Evolutionary conservation across 106 monocot genomes (phyloP), one percentile per base, ranked within the genome.

Genomic region (Narthecium ossifragum): DNA sequence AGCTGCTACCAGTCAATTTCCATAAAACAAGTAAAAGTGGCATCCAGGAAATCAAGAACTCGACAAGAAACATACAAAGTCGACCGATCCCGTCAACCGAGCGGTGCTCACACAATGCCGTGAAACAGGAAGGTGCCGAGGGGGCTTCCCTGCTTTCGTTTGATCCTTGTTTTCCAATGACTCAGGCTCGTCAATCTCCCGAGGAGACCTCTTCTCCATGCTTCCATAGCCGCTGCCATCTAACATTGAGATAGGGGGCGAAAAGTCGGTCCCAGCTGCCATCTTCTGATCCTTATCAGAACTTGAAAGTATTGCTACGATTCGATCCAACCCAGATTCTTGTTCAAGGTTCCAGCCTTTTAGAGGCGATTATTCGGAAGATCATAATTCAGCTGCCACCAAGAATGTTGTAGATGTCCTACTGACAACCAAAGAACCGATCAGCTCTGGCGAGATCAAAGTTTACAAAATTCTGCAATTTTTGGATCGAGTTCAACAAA

Each of bases 101-200:
- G 80, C 73, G 23, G 54, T 77, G 73, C 77, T 74, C 34, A 48
- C 38, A 33, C 67, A 74, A 65, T 86, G 81, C 34, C 74, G 77
- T 31, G 81, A 60, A 15, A 55, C 48, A 8, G 71, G 66, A 39
- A 83, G 56, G 34, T 74, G 67, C 1, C 78, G 53, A 1, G 81
- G 81, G 0, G 81, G 81, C 32, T 67, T 81, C 38, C 81, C 67
- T 6, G 36, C 36, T 2, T 55, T 73, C 31, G 46, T 67, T 0
- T 59, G 47, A 21, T 56, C 46, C 0, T 59, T 69, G 3, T 32
- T 51, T 10, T 46, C 55, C 8, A n/a, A 4, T 10, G 43, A 45
- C 8, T 45, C 47, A 11, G 20, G 52, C 41, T n/a, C n/a, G n/a
- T n/a, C n/a, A n/a, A n/a, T n/a, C n/a, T n/a, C n/a, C n/a, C n/a